Evolutionary conservation across 176 grass and related monocot species (phyloP), one percentile per base, ranked within the genome.

Genomic region (Oryza glumipatula): DNA sequence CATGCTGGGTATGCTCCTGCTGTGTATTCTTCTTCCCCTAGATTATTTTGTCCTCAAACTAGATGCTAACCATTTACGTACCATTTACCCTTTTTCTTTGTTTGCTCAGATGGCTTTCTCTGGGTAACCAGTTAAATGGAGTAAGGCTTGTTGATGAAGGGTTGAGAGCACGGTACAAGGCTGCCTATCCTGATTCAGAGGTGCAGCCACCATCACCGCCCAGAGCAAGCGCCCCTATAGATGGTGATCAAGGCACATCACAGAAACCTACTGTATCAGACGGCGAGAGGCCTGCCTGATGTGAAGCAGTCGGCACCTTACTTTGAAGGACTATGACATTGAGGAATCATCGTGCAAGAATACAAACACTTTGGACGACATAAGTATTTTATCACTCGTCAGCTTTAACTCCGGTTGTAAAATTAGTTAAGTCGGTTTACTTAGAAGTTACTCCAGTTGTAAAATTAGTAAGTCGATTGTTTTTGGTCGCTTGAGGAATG

Each of bases 61-160:
- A 73, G 32, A 78, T 46, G 47, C 21, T 66, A 35, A 73, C 39
- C 15, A 19, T 76, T 10, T 9, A 73, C 48, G 76, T 71, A 22
- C 28, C 19, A 63, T 22, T 74, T 52, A 9, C 39, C 2, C 24
- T 44, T 47, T 69, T 9, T 63, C n/a, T 78, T 63, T 21, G 32
- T 13, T 39, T 61, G 3, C 67, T 81, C 49, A 98, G 93, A 89
- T 98, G 96, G 96, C 88, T 98, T 26, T 94, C 96, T 15, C 88
- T 98, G 1, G 96, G 96, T 36, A 98, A 98, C 86, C 96, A 98
- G 81, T 88, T 98, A 67, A 83, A 86, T 8, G 96, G 96, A 70
- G 94, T 87, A 80, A 92, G 96, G 76, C 88, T 98, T 81, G 96
- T 98, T 11, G 96, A 98, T 85, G 93, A 98, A 86, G 96, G 96